phyloP scores from a whole-genome alignment of 257 asterid genomes.

The Solanum chaucha region DNA sequence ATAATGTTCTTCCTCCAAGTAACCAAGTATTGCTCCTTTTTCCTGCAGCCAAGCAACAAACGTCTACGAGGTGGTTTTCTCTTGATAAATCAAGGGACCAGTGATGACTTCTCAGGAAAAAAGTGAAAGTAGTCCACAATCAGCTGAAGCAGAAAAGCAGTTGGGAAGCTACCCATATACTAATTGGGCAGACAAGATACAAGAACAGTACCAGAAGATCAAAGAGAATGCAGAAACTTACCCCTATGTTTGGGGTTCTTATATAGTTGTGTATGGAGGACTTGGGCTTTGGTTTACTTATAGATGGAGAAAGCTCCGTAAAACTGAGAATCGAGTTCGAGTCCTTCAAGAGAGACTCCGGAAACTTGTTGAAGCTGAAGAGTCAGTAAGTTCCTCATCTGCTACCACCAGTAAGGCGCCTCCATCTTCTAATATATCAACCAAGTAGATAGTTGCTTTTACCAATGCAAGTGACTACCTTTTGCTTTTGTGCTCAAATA shows the following conservation, averaged over 20 bases:
- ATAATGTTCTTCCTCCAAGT: not conserved
- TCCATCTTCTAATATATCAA: constrained; percentile 19
- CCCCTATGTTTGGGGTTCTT: constrained; percentile 92
- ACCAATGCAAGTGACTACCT: not conserved
- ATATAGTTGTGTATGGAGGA: constrained; percentile 60
- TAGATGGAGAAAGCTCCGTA: constrained; percentile 69
- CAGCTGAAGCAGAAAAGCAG: constrained; percentile 18
- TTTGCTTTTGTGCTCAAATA: not conserved
- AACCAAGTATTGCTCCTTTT: not conserved
- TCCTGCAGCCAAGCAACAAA: not conserved
- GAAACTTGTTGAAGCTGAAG: constrained; percentile 39
- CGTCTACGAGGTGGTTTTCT: not conserved
- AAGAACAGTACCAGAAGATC: constrained; percentile 28
- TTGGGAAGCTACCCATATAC: constrained; percentile 10
- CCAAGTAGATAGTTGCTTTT: constrained; percentile 4
- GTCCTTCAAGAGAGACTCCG: constrained; percentile 60
- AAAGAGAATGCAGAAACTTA: constrained; percentile 70
- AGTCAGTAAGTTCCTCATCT: constrained; percentile 16
- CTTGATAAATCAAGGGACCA: not conserved
- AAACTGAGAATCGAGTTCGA: constrained; percentile 66
- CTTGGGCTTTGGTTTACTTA: constrained; percentile 64
- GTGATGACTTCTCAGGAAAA: constrained; percentile 31
- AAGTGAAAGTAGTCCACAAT: constrained; percentile 20
- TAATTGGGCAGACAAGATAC: constrained; percentile 32
- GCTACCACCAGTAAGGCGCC: constrained; percentile 11